phyloP scores from a whole-genome alignment of 129 eudicot species.

The Helichrysum umbraculigerum region DNA sequence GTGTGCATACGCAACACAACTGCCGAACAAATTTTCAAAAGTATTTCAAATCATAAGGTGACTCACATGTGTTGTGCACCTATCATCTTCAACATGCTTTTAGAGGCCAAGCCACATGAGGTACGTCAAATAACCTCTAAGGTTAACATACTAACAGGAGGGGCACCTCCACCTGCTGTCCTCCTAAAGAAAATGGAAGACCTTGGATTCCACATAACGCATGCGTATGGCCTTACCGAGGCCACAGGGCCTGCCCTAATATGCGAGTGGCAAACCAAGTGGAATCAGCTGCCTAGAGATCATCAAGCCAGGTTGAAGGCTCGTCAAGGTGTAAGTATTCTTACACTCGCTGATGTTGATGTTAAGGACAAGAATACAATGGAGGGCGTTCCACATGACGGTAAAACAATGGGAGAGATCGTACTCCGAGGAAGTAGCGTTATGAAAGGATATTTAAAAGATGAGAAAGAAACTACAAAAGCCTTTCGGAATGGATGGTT shows the following conservation, averaged over 20 bases:
- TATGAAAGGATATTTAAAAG: conserved; percentile 20
- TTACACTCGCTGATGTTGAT: conserved; percentile 20
- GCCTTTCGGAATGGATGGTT: conserved; percentile 43
- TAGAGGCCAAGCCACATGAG: conserved; percentile 38
- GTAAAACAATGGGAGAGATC: not conserved
- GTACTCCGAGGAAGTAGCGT: not conserved
- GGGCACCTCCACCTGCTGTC: conserved; percentile 43
- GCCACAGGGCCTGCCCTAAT: conserved; percentile 44
- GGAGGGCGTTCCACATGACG: not conserved
- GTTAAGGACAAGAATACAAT: not conserved
- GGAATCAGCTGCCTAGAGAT: conserved; percentile 21
- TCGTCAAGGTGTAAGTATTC: conserved; percentile 38
- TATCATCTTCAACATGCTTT: conserved; percentile 39
- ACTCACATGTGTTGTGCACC: conserved; percentile 63
- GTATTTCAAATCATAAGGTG: conserved; percentile 37
- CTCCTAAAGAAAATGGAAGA: conserved; percentile 35
- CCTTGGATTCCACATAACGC: conserved; percentile 40
- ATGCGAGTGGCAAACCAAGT: conserved; percentile 13
- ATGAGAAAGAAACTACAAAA: conserved; percentile 23
- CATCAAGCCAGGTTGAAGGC: conserved; percentile 34
- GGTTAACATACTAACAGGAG: conserved; percentile 39
- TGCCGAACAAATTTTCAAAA: conserved; percentile 32
- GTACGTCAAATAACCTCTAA: conserved; percentile 15
- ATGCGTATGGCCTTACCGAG: conserved; percentile 49
- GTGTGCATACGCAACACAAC: conserved; percentile 46